Conservation (phyloP, 2,329 filamentous ascomycete species). For the Diaporthe australafricana region DNA sequence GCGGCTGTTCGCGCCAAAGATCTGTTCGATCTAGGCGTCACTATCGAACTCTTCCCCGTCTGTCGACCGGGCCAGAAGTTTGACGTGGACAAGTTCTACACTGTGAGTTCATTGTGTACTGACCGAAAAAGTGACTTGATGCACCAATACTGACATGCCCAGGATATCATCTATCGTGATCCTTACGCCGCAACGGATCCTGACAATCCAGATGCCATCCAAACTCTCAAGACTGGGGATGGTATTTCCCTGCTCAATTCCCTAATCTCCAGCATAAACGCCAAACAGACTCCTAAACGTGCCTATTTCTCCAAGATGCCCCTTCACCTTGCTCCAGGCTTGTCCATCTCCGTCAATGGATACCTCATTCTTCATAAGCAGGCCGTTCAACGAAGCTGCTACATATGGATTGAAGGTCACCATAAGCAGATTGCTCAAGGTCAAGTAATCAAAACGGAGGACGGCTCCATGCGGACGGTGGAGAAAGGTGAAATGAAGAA, state of each 20-base stretch:
- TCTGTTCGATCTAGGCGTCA: conserved; percentile 91
- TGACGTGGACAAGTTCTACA: conserved; percentile 88
- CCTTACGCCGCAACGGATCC: conserved; percentile 72
- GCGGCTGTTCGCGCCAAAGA: conserved; percentile 93
- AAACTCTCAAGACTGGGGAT: conserved; percentile 75
- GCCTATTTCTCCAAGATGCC: conserved; percentile 89
- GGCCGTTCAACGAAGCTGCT: conserved; percentile 82
- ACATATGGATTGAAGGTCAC: conserved; percentile 80
- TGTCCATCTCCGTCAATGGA: conserved; percentile 92
- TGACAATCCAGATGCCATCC: conserved; percentile 66
- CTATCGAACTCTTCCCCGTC: conserved; percentile 94
- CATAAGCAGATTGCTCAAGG: conserved; percentile 85
- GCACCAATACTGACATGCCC: conserved; percentile 9
- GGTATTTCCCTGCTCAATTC: conserved; percentile 84
- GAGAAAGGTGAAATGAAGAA: conserved; percentile 87
- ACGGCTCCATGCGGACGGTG: conserved; percentile 80
- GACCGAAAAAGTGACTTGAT: too few relatives aligned
- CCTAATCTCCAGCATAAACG: conserved; percentile 88
- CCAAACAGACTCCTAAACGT: conserved; percentile 86
- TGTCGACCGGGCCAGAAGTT: conserved; percentile 78
- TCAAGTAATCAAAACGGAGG: conserved; percentile 79
- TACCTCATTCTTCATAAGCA: conserved; percentile 91
- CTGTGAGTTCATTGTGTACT: conserved; percentile 67
- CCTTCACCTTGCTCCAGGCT: conserved; percentile 85
- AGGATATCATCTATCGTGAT: conserved; percentile 92